Percentiles rank a stretch among this genome's conserved stretches.
These are phyloP conservation scores for Plasmodium billcollinsi DNA, from an alignment of 169 alveolate genomes.

Conservation along the genomic window DNA sequence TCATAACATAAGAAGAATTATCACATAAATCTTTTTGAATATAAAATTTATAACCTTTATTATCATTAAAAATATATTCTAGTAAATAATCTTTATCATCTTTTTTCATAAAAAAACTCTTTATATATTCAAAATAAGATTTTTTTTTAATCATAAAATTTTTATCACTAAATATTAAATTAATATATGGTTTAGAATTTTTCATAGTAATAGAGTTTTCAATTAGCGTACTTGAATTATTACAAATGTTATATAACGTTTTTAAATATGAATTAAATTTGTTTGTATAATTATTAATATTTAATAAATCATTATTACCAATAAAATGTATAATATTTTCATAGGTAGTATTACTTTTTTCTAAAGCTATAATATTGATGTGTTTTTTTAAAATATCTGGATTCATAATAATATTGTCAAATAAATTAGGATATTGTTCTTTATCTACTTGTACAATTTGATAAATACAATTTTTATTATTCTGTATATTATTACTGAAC, in stretches of 20 bases:
- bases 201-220: constrained; percentile 20
- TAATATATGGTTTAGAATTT: constrained; percentile 5
- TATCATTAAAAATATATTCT: constrained; percentile 44
- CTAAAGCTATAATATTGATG: constrained; percentile 22
- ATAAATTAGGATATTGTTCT: constrained; percentile 6
- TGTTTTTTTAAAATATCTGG: neutral
- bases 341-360: neutral
- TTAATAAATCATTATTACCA: constrained; percentile 4
- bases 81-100: constrained; percentile 21
- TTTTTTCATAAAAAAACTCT: constrained; percentile 40
- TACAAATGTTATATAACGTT: constrained; percentile 14
- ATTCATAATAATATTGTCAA: constrained; percentile 2
- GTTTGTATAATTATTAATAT: constrained; percentile 30
- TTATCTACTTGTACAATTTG: constrained; percentile 20
- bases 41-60: constrained; percentile 56
- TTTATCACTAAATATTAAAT: constrained; percentile 27
- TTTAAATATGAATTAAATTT: constrained; percentile 41
- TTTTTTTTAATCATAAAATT: constrained; percentile 37
- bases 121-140: constrained; percentile 28
- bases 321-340: neutral
- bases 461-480: constrained; percentile 17
- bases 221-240: constrained; percentile 15
- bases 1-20: constrained; percentile 34
- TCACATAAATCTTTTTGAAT: constrained; percentile 24
- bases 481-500: constrained; percentile 9